A percentile compares a stretch with the other conserved stretches of the same genome.
phyloP scores from a whole-genome alignment of 2,329 filamentous ascomycete species.

The Neopestalotiopsis sp. region DNA sequence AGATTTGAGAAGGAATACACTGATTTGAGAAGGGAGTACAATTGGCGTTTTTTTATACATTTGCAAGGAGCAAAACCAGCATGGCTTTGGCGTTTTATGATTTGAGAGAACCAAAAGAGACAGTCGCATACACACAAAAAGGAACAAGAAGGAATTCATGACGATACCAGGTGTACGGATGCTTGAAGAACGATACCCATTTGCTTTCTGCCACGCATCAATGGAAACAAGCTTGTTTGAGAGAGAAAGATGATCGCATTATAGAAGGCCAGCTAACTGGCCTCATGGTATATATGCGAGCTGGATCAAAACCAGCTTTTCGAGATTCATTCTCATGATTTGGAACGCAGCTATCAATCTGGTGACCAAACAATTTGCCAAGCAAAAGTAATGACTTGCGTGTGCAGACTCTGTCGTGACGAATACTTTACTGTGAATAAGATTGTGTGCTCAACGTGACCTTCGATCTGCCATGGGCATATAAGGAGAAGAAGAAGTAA shows the following conservation, averaged over 20 bases:
- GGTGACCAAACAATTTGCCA: background rate
- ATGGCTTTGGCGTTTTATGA: conserved; percentile 12
- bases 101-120: conserved; percentile 9
- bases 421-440: background rate
- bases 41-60: background rate
- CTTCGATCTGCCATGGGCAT: too few relatives aligned
- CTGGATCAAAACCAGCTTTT: background rate
- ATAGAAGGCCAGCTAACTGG: background rate
- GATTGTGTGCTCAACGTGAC: background rate
- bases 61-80: background rate
- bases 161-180: background rate
- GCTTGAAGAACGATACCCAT: background rate
- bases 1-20: background rate
- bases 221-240: background rate
- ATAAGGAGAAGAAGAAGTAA: too few relatives aligned
- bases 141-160: background rate
- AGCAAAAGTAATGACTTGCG: too few relatives aligned
- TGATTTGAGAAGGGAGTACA: background rate
- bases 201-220: background rate
- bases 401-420: background rate
- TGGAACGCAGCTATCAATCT: conserved; percentile 2
- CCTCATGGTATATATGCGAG: conserved; percentile 1
- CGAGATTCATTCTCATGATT: background rate
- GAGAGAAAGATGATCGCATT: background rate
- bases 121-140: background rate